phyloP scores from a whole-genome alignment of 78 protist genomes.

The Diacronema lutheri region DNA sequence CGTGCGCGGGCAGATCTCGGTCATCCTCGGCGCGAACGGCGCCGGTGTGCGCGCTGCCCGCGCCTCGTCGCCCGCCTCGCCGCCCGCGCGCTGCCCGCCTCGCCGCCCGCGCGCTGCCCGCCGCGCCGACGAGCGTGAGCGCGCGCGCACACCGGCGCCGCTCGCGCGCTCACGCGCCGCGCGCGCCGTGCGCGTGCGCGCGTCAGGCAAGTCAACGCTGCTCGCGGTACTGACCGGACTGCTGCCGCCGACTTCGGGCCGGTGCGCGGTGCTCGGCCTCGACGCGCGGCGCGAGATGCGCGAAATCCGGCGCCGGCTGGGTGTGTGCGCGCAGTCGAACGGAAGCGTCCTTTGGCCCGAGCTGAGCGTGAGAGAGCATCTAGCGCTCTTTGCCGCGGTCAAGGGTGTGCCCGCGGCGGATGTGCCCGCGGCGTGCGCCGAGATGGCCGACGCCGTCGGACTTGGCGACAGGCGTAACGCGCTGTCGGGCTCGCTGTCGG shows the following conservation, averaged over 20 bases:
- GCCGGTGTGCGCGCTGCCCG: too few relatives aligned
- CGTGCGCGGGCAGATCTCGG: neutral
- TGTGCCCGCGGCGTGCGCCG: neutral
- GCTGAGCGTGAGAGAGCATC: constrained; percentile 69
- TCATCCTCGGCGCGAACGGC: constrained; percentile 81
- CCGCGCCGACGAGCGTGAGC: too few relatives aligned
- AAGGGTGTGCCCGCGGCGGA: constrained; percentile 38
- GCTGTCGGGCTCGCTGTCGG: constrained; percentile 41
- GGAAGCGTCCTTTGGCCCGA: constrained; percentile 67
- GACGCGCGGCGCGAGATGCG: constrained; percentile 29
- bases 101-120: too few relatives aligned
- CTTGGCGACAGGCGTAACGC: constrained; percentile 6
- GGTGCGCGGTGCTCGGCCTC: neutral
- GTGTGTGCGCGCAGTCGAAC: constrained; percentile 82
- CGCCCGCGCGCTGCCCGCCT: too few relatives aligned
- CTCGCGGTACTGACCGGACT: constrained; percentile 77
- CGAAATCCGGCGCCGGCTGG: constrained; percentile 53
- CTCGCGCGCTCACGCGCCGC: too few relatives aligned
- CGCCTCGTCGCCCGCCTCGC: too few relatives aligned
- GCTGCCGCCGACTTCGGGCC: constrained; percentile 70
- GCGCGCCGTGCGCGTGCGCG: too few relatives aligned
- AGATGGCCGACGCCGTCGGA: neutral
- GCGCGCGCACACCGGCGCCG: too few relatives aligned
- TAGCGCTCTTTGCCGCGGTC: constrained; percentile 69
- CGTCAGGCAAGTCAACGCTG: constrained; percentile 83